Base-by-base conservation (phyloP, 78 protist species). In the Corallochytrium limacisporum region DNA sequence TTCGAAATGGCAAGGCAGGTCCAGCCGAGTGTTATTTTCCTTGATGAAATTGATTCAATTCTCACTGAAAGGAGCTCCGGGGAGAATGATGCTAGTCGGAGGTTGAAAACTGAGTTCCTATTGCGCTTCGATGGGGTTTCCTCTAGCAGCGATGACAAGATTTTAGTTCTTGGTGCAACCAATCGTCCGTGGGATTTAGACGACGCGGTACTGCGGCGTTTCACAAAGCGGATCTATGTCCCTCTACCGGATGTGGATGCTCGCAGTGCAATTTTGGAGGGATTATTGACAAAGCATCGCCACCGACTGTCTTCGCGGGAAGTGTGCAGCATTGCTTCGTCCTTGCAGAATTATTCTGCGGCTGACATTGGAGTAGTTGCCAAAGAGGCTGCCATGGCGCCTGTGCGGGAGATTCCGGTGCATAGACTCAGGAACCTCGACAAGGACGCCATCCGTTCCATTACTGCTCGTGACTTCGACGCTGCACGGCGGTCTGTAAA, bases 41-140 rank as follows among this genome's bases (percentile, higher is more conserved):
- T 88, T 43, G 93, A 88, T 66, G 93, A 88, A 47, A 60, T 88
- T 36, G 93, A 87, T 76, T 80, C 88, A 33, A 28, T 82, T 10
- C 70, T 83, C 18, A 3, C 72, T 26, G 29, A 2, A 44, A 46
- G 93, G 32, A 4, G 51, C n/a, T 78, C 65, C 28, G 65, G 65
- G 12, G 91, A 85, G 22, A 20, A 20, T 15, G 92, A 85, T 1
- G 68, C 39, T 24, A 24, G 48, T n/a, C 65, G 85, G 12, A 60
- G 91, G 9, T 4, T 85, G 60, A 86, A 85, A 62, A 88, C 86
- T 2, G 91, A 88, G 72, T 77, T 85, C 12, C 67, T 88, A 16
- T 79, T 88, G 29, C 91, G 85, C 59, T 13, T 84, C 10, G 90
- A 85, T 51, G 91, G 90, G 37, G 84, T 35, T 15, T 73, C 44